Evolutionary conservation across 306 rosid genomes (phyloP), one percentile per base, ranked within the genome.

Genomic region (Sphenostylis stenocarpa): DNA sequence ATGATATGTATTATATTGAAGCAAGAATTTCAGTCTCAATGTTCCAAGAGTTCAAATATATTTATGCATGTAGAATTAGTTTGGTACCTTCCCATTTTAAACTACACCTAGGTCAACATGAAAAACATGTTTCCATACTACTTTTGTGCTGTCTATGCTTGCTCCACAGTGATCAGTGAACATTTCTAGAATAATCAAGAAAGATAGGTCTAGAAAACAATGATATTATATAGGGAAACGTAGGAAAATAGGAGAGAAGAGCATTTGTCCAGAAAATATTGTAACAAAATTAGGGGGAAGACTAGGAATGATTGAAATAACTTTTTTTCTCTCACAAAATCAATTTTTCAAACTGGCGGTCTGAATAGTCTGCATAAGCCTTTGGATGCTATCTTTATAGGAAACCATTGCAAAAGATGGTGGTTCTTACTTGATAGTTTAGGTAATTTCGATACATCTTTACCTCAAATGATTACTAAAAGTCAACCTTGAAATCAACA

Each of bases 1-100:
- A 67, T 47, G 76, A 58, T 64, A 45, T 36, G 71, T n/a, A 74
- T 73, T 76, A 47, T 43, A 57, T 10, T 67, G 36, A 48, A 36
- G 47, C 36, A 65, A 31, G 15, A 73, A 80, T 12, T 61, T 29
- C 14, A 14, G 23, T 44, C 55, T 33, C 36, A 44, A 52, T 29
- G 26, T 53, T 73, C 53, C 44, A 16, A 53, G 41, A 44, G 48
- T 20, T 80, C 63, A 72, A 72, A 26, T 28, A 34, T 44, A 74
- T n/a, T 44, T 73, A 24, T 48, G 20, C 44, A 23, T 53, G 38
- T 28, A 29, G 19, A 21, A 33, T 72, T 47, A 66, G 79, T 52
- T 31, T 43, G 12, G 41, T 39, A 64, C 61, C 51, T 44, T 39
- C 26, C 10, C 28, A 23, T 68, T 71, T 14, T 43, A 31, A 72